A percentile compares a stretch with the other conserved stretches of the same genome.
Evolutionary conservation across 192 early-diverging fungal species (phyloP).

Genomic region (Irineochytrium annulatum): DNA sequence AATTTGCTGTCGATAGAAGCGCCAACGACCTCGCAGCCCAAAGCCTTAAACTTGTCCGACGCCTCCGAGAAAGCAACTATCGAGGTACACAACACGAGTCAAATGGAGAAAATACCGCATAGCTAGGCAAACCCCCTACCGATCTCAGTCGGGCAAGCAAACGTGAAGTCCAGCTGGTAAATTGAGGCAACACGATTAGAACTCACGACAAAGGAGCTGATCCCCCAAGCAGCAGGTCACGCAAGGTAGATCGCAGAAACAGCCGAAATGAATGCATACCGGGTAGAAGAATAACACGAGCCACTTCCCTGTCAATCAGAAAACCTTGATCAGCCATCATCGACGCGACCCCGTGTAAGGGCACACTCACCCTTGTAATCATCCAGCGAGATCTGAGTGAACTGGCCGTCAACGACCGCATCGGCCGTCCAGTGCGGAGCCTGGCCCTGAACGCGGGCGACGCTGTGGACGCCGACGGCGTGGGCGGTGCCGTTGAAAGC

Average conservation of each 20-base stretch:
- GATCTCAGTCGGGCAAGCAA: constrained; percentile 61
- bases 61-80: constrained; percentile 55
- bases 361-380: constrained; percentile 53
- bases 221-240: too few relatives aligned
- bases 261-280: background rate
- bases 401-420: constrained; percentile 44
- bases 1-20: constrained; percentile 49
- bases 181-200: constrained; percentile 23
- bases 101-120: constrained; percentile 7
- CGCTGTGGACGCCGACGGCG: background rate
- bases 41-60: constrained; percentile 46
- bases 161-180: constrained; percentile 37
- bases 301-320: background rate
- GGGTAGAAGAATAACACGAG: constrained; percentile 43
- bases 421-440: constrained; percentile 39
- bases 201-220: too few relatives aligned
- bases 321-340: background rate
- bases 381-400: constrained; percentile 37
- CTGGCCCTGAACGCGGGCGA: background rate
- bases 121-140: constrained; percentile 43
- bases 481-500: too few relatives aligned
- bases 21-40: constrained; percentile 52
- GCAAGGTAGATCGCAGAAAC: too few relatives aligned
- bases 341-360: background rate
- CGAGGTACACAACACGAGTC: constrained; percentile 37